A percentile compares a stretch with the other conserved stretches of the same genome.
Conservation (phyloP, 495 filamentous ascomycete species). For the Aspergillus affinis region DNA sequence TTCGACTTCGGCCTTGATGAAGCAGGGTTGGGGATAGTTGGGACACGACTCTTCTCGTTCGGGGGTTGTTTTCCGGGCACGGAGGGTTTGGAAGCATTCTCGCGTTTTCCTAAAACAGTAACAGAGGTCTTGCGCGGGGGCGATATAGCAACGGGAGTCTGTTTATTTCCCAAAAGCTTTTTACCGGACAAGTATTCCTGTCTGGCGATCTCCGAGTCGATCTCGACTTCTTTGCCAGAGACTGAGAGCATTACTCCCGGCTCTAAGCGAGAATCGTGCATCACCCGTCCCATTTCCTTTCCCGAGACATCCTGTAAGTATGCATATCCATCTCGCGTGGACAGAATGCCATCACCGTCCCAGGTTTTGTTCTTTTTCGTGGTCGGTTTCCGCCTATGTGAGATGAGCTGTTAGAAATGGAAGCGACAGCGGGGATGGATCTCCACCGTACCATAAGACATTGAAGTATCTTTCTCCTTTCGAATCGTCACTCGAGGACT, state of each 20-base stretch:
- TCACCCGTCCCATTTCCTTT: slow-evolving; percentile 62
- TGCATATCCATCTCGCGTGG: slow-evolving; percentile 56
- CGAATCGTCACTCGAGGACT: slow-evolving; percentile 23
- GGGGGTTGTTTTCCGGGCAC: slow-evolving; percentile 2
- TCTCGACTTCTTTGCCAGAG: slow-evolving; percentile 71
- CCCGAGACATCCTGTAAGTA: slow-evolving; percentile 64
- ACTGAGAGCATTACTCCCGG: slow-evolving; percentile 64
- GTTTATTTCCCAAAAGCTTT: slow-evolving; percentile 41
- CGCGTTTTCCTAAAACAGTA: slow-evolving; percentile 18
- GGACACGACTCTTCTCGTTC: background rate
- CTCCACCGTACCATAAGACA: slow-evolving; percentile 58
- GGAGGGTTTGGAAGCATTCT: slow-evolving; percentile 5
- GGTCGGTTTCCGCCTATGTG: slow-evolving; percentile 68
- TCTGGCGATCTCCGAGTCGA: slow-evolving; percentile 64
- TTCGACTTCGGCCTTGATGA: slow-evolving; percentile 22
- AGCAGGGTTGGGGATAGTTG: slow-evolving; percentile 18
- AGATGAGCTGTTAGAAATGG: background rate
- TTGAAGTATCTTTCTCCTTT: slow-evolving; percentile 58
- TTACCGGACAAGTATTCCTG: slow-evolving; percentile 62
- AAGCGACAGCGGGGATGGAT: slow-evolving; percentile 1
- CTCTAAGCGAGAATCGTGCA: slow-evolving; percentile 55
- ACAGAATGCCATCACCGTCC: slow-evolving; percentile 78
- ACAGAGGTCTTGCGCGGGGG: slow-evolving; percentile 25
- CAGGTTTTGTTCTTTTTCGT: slow-evolving; percentile 84
- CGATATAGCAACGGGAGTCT: slow-evolving; percentile 18